Conservation (phyloP, 116 monocot genomes). For the Dioscorea cayenensis region DNA sequence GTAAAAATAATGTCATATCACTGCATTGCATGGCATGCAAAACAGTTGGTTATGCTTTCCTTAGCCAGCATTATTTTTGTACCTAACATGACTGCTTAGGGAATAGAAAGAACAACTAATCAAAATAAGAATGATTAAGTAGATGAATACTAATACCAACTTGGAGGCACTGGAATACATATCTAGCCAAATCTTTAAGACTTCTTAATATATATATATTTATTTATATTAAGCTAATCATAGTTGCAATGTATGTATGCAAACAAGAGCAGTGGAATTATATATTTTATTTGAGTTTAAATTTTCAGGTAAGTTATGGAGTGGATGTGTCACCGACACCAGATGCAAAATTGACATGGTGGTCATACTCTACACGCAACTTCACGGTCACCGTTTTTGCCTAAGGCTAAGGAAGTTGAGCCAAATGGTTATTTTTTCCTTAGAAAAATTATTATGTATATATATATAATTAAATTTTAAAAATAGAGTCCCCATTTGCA, state of each 20-base stretch:
- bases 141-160: no score
- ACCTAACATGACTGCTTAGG: not conserved
- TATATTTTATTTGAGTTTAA: no score
- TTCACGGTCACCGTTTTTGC: conserved; percentile 35
- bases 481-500: no score
- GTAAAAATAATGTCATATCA: no score
- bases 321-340: no score
- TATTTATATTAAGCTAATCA: no score
- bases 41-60: not conserved
- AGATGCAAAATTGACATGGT: conserved; percentile 19
- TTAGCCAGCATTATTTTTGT: not conserved
- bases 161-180: no score
- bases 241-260: no score
- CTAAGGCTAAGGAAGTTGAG: conserved; percentile 11
- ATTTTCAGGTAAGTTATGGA: conserved; percentile 28
- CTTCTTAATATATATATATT: not conserved
- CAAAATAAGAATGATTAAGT: not conserved
- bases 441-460: no score
- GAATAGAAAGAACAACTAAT: not conserved
- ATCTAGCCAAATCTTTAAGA: not conserved
- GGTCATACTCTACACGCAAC: conserved; percentile 18
- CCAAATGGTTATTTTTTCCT: no score
- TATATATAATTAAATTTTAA: no score
- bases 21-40: not conserved
- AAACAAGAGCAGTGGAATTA: no score